A percentile compares a stretch with the other conserved stretches of the same genome.
Evolutionary conservation across 208 protist genomes (phyloP).

Genomic region (Lotmaria passim): DNA sequence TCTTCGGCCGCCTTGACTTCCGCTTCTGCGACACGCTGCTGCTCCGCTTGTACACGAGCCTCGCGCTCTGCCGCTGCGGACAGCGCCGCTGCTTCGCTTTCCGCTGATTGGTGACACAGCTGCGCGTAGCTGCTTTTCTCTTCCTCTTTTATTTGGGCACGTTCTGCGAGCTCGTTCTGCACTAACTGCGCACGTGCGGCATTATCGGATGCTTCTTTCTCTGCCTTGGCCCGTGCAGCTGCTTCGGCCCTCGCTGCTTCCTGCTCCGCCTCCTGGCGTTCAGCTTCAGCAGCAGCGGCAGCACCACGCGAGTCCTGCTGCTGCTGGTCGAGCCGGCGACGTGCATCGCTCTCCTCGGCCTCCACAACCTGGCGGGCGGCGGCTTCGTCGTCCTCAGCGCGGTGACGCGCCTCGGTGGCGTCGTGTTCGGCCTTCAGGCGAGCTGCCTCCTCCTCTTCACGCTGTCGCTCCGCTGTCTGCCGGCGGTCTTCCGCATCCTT

Average conservation of each 20-base stretch:
- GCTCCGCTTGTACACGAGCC: background rate
- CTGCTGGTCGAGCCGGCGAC: background rate
- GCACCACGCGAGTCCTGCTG: background rate
- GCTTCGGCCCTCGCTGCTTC: background rate
- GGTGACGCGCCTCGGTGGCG: slow-evolving; percentile 3
- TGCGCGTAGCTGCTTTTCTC: background rate
- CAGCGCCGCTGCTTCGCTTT: background rate
- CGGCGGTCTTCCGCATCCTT: too few relatives aligned
- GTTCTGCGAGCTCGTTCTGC: background rate
- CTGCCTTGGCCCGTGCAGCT: background rate
- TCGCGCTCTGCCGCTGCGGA: background rate
- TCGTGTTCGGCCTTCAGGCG: slow-evolving; percentile 1
- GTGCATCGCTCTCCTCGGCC: background rate
- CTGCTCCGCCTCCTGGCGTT: background rate
- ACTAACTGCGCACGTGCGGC: background rate
- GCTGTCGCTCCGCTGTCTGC: background rate
- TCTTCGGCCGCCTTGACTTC: background rate
- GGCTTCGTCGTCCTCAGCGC: slow-evolving; percentile 13
- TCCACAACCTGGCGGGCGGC: background rate
- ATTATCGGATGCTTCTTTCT: too few relatives aligned
- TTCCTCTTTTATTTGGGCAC: background rate
- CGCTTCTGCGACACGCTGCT: background rate
- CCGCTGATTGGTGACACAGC: background rate
- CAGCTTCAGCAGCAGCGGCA: background rate
- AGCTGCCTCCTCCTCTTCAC: background rate